phyloP scores from a whole-genome alignment of 495 filamentous ascomycete genomes.

The Letharia columbiana region DNA sequence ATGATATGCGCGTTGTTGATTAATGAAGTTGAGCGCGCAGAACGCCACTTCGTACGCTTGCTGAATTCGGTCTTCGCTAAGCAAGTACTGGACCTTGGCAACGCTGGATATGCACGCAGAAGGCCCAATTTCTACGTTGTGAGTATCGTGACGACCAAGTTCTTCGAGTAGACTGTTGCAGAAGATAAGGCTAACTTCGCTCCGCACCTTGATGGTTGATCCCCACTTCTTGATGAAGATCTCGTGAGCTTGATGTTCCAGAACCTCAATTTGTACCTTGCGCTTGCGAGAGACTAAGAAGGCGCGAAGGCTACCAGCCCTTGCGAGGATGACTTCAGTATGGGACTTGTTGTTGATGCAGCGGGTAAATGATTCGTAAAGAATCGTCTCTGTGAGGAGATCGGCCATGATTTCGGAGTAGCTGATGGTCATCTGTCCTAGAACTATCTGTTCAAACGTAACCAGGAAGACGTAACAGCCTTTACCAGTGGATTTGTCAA shows the following conservation, averaged over 20 bases:
- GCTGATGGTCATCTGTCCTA: constrained; percentile 27
- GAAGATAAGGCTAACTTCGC: constrained; percentile 41
- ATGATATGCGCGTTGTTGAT: constrained; percentile 45
- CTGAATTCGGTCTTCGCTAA: constrained; percentile 38
- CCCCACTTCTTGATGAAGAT: constrained; percentile 49
- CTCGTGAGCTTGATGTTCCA: constrained; percentile 46
- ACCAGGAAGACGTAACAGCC: constrained; percentile 51
- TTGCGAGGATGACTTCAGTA: constrained; percentile 41
- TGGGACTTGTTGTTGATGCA: constrained; percentile 34
- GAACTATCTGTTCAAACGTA: constrained; percentile 47
- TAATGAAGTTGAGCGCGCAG: constrained; percentile 48
- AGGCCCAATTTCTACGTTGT: constrained; percentile 34
- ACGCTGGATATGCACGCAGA: constrained; percentile 32
- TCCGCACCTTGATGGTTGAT: constrained; percentile 30
- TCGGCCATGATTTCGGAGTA: constrained; percentile 51
- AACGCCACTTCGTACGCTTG: constrained; percentile 46
- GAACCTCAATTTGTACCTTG: constrained; percentile 36
- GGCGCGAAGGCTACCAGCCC: constrained; percentile 43
- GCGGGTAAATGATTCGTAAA: constrained; percentile 49
- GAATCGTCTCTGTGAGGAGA: constrained; percentile 46
- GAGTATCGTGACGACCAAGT: constrained; percentile 33
- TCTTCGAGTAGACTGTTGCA: constrained; percentile 43
- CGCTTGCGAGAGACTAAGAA: constrained; percentile 45
- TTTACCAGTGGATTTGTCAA: constrained; percentile 32
- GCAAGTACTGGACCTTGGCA: constrained; percentile 34